Evolutionary conservation across 192 early-diverging fungal species (phyloP), one percentile per base, ranked within the genome.

Genomic region (Coemansia sp.): DNA sequence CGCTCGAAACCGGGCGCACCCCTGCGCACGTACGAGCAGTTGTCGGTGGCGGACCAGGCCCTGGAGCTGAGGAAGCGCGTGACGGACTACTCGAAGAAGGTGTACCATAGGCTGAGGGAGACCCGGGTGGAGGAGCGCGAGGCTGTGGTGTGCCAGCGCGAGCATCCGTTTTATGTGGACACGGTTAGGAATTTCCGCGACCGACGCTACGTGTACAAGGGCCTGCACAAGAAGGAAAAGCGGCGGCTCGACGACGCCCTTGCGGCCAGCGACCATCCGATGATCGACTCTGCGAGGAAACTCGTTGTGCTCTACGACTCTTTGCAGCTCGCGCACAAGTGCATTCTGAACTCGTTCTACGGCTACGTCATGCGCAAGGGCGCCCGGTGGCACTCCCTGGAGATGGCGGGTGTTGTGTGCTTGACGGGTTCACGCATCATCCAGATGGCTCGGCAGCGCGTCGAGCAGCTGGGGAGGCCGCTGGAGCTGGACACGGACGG

Each of bases 341-440:
- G 92, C 78, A 92, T 93, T 80, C 79, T 91, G 31, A 92, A 93
- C 75, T 98, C 96, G 11, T 99, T 98, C 76, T 99, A 99, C 68
- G 97, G 97, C 19, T 99, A 99, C 78, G 97, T 99, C 13, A 99
- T 98, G 98, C 84, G 96, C 64, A 99, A 96, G 85, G 96, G 95
- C 6, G 93, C 96, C 2, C 89, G 98, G 40, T 99, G 98, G 98
- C 95, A 95, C 77, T 97, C 95, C 9, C 90, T 99, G 85, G 95
- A 97, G 79, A 99, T 99, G 98, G 98, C 95, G 0, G 98, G 98
- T 21, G 94, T 99, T 29, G 96, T 98, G 46, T 99, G 98, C 78
- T 69, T 95, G 63, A 99, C 96, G 4, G 98, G 98, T 4, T 90
- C 98, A 10, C 91, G 87, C 42, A 97, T 99, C 69, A 99, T 99